Evolutionary conservation across 768 basidiomycete species (phyloP).

Genomic region (Suillus variegatus): DNA sequence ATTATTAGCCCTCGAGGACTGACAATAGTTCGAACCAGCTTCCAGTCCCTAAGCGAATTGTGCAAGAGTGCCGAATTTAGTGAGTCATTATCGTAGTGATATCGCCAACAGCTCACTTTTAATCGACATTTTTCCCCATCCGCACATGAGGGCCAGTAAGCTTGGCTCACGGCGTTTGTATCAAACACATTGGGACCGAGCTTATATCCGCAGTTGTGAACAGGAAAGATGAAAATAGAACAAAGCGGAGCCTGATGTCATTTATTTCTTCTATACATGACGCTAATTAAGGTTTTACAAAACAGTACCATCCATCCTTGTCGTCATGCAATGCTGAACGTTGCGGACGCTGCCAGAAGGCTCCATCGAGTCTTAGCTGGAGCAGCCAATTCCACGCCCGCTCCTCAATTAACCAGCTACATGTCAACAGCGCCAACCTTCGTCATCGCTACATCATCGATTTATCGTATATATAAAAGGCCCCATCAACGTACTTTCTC

Average conservation of each 20-base stretch:
- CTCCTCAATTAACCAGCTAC: neutral
- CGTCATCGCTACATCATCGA: constrained; percentile 13
- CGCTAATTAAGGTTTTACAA: neutral
- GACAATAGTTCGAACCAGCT: no score
- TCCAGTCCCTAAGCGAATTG: neutral
- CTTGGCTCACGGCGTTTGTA: constrained; percentile 79
- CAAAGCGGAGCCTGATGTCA: neutral
- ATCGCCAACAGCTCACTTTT: neutral
- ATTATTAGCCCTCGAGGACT: neutral
- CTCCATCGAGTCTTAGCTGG: neutral
- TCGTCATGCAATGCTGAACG: neutral
- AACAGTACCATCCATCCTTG: neutral
- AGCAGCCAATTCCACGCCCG: neutral
- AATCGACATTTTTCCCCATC: constrained; percentile 35
- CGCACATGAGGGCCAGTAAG: constrained; percentile 78
- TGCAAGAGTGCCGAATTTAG: neutral
- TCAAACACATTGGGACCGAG: constrained; percentile 84
- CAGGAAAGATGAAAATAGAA: neutral
- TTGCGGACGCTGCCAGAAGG: neutral
- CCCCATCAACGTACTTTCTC: neutral
- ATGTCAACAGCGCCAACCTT: neutral
- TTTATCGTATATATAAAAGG: constrained; percentile 5
- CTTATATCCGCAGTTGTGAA: constrained; percentile 51
- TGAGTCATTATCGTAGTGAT: neutral
- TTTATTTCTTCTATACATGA: neutral